Evolutionary conservation across 129 eudicot genomes (phyloP), one percentile per base, ranked within the genome.

Genomic region (Ambrosia artemisiifolia): DNA sequence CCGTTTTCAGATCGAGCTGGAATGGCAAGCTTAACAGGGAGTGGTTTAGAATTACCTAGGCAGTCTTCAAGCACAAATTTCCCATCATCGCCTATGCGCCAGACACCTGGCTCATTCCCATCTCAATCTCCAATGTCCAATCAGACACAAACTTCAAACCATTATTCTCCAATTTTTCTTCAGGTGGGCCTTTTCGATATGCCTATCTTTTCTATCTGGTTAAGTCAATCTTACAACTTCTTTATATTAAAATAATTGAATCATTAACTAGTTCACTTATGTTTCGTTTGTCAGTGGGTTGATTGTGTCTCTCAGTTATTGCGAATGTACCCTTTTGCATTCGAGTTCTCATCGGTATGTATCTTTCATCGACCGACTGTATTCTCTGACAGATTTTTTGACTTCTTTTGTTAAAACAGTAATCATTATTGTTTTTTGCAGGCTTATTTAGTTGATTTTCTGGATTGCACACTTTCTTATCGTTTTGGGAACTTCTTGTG

Each of bases 401-500:
- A 28, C 35, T 68, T 16, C 20, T 61, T 49, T 33, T 32, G 59
- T 56, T 19, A 54, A 46, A 54, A 20, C 43, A 16, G 49, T 74
- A 38, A 35, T 30, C 46, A 11, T 70, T 57, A 19, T 56, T 69
- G 72, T 20, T 32, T 49, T 70, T 20, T 83, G 88, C 86, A 95
- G 99, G 89, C 80, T 34, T 95, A 86, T 76, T 83, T 90, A 82
- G 99, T 95, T 79, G 97, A 95, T 72, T 86, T 95, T 48, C 57
- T 90, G 69, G 97, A 95, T 63, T 71, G 84, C 73, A 80, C 86
- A 78, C 91, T 88, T 67, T 95, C 99, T 35, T 90, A 94, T 75
- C 97, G 99, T 55, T 95, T 95, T 79, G 97, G 99, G 46, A 95
- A 95, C 88, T 95, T 95, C 79, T 74, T 95, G 79, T 90, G 99